Conservation (phyloP, 257 asterid genomes). For the Cruciata laevipes region DNA sequence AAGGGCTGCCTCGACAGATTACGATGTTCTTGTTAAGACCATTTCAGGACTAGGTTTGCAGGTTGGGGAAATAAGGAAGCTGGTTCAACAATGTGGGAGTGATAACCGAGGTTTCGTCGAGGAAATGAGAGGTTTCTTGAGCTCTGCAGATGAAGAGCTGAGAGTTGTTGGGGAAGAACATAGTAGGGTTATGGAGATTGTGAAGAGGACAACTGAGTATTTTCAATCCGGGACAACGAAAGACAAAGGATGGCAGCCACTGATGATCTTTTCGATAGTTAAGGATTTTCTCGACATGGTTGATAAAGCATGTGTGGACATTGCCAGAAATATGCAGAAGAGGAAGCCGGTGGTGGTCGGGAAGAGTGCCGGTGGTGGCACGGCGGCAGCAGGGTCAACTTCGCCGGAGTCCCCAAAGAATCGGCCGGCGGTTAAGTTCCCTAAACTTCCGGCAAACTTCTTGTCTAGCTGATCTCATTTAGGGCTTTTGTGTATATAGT, state of each 20-base stretch:
- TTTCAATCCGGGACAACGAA: slow-evolving; percentile 68
- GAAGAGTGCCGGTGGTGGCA: background rate
- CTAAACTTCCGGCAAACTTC: slow-evolving; percentile 70
- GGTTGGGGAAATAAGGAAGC: slow-evolving; percentile 29
- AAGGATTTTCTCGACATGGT: slow-evolving; percentile 81
- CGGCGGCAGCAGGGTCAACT: slow-evolving; percentile 25
- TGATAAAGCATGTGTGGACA: slow-evolving; percentile 75
- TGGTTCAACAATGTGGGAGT: slow-evolving; percentile 27
- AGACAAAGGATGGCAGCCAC: slow-evolving; percentile 40
- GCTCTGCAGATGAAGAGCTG: slow-evolving; percentile 50
- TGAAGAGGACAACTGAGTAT: slow-evolving; percentile 70
- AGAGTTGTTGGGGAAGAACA: slow-evolving; percentile 44
- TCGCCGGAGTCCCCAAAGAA: slow-evolving; percentile 40
- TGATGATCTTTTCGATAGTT: slow-evolving; percentile 58
- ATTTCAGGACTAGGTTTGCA: slow-evolving; percentile 34
- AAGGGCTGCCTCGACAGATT: slow-evolving; percentile 58
- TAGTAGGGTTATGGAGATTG: slow-evolving; percentile 58
- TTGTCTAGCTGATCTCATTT: slow-evolving; percentile 54
- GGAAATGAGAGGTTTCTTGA: slow-evolving; percentile 55
- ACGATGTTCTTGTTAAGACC: slow-evolving; percentile 40
- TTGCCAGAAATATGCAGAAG: slow-evolving; percentile 62
- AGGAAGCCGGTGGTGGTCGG: slow-evolving; percentile 34
- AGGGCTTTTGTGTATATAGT: slow-evolving; percentile 27
- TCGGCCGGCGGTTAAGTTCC: slow-evolving; percentile 57
- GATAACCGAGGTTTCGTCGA: slow-evolving; percentile 36